phyloP scores from a whole-genome alignment of 2,329 filamentous ascomycete species.

The Penicillium sp. region DNA sequence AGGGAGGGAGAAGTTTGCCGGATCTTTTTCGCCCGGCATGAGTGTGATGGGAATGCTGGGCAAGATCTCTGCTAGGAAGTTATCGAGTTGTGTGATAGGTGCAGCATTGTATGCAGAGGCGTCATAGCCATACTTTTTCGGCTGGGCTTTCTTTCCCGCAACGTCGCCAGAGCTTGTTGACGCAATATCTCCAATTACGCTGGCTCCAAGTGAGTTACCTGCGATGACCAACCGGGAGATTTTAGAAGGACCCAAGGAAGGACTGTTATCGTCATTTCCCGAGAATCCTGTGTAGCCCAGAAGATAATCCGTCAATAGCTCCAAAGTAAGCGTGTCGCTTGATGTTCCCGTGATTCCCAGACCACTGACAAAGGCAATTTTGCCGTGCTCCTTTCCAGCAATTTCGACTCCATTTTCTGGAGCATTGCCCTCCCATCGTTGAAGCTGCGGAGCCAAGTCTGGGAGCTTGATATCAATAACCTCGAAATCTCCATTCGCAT shows the following conservation, averaged over 20 bases:
- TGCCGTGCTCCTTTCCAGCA: slow-evolving; percentile 49
- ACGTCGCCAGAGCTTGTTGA: slow-evolving; percentile 40
- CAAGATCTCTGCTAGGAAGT: slow-evolving; percentile 76
- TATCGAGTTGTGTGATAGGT: slow-evolving; percentile 80
- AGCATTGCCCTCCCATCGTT: slow-evolving; percentile 63
- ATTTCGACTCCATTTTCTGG: slow-evolving; percentile 44
- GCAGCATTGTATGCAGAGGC: slow-evolving; percentile 81
- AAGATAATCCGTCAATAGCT: slow-evolving; percentile 81
- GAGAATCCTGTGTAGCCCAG: slow-evolving; percentile 71
- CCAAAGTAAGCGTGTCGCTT: slow-evolving; percentile 71
- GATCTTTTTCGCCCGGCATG: slow-evolving; percentile 79
- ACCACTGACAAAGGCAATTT: slow-evolving; percentile 86
- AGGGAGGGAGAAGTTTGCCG: slow-evolving; percentile 83
- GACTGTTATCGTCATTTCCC: slow-evolving; percentile 51
- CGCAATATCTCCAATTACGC: slow-evolving; percentile 33
- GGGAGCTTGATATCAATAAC: slow-evolving; percentile 87
- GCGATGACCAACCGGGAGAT: slow-evolving; percentile 89
- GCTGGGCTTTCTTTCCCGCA: slow-evolving; percentile 48
- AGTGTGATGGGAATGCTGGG: slow-evolving; percentile 86
- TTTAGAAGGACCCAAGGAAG: slow-evolving; percentile 39
- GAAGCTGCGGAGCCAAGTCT: slow-evolving; percentile 78
- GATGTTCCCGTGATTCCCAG: slow-evolving; percentile 77
- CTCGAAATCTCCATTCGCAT: slow-evolving; percentile 86
- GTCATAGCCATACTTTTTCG: slow-evolving; percentile 94
- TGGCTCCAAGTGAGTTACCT: slow-evolving; percentile 73